Conservation (phyloP, 148 eudicot genomes). For the Pharnaceum exiguum region DNA sequence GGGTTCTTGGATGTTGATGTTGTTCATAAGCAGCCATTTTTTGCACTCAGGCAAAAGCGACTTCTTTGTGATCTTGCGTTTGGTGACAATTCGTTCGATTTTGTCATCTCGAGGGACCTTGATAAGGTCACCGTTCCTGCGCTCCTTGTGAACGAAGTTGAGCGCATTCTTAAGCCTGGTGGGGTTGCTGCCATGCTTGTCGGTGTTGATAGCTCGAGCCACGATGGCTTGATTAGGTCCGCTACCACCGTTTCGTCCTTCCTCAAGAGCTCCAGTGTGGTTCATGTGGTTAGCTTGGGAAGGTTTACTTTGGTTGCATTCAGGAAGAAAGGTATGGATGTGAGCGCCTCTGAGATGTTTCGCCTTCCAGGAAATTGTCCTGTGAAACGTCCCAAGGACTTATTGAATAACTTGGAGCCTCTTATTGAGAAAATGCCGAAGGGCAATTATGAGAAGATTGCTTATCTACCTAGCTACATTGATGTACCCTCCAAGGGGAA, state of each 20-base stretch:
- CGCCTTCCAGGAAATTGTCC: slow-evolving; percentile 58
- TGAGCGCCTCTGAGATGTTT: slow-evolving; percentile 38
- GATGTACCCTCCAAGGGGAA: slow-evolving; percentile 49
- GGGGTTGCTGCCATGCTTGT: slow-evolving; percentile 72
- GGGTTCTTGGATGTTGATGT: slow-evolving; percentile 51
- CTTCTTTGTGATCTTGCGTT: slow-evolving; percentile 56
- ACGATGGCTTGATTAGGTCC: slow-evolving; percentile 51
- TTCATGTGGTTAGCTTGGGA: slow-evolving; percentile 47
- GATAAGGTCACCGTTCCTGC: slow-evolving; percentile 72
- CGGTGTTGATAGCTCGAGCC: slow-evolving; percentile 29
- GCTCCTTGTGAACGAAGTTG: slow-evolving; percentile 67
- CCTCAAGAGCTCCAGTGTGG: slow-evolving; percentile 52
- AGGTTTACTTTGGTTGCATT: slow-evolving; percentile 51
- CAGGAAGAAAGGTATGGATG: slow-evolving; percentile 37
- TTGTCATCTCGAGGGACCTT: slow-evolving; percentile 61
- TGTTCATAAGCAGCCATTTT: slow-evolving; percentile 51
- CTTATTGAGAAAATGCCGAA: slow-evolving; percentile 21
- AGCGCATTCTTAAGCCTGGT: slow-evolving; percentile 72
- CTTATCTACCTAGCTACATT: slow-evolving; percentile 48
- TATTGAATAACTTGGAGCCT: slow-evolving; percentile 52
- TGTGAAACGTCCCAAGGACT: slow-evolving; percentile 44
- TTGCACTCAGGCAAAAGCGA: slow-evolving; percentile 48
- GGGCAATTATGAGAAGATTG: slow-evolving; percentile 14
- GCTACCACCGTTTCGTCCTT: slow-evolving; percentile 56
- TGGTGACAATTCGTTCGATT: slow-evolving; percentile 48